Evolutionary conservation across 352 stramenopile genomes (phyloP), one percentile per base, ranked within the genome.

Genomic region (Phytophthora tentaculata): DNA sequence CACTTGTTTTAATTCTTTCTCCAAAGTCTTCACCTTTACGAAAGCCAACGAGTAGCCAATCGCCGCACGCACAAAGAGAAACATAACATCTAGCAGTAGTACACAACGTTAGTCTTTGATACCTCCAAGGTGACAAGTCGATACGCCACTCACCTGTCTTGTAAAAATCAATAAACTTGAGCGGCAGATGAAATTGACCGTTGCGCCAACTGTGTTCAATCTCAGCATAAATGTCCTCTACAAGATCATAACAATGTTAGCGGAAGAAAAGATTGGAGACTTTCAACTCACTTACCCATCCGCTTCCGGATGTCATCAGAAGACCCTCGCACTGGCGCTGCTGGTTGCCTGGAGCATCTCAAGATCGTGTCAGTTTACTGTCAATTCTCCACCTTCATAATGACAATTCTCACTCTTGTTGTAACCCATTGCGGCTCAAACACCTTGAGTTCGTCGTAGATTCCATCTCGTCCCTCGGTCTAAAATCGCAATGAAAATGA

Each of bases 91-190:
- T 89, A 39, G 28, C 28, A 32, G 28, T 9, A 32, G 28, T n/a
- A 32, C 28, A 32, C 28, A 32, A 32, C 5, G 5, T 8, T 9
- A 9, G 28, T 32, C 28, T 9, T 32, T 8, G 28, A 32, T 32
- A 5, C 9, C 28, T 32, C 28, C 9, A 32, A 5, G 5, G 28
- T 32, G 9, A 8, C 9, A 32, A 16, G 14, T 16, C 19, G n/a
- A 20, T 13, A 37, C 8, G 16, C 13, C 10, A 1, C 35, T 43
- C 44, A 84, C 78, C 80, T 41, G 74, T 85, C 39, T 86, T 69
- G 65, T 90, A 82, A 54, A 92, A 92, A 24, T 79, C 71, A 50
- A 88, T 59, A 39, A 94, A 94, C 64, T 89, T 91, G 37, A 82
- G 59, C 7, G 86, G 84, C 43, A 94, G 55, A 45, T 77, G 79